phyloP scores from a whole-genome alignment of 2,329 filamentous ascomycete genomes.

The Clonostachys chloroleuca region DNA sequence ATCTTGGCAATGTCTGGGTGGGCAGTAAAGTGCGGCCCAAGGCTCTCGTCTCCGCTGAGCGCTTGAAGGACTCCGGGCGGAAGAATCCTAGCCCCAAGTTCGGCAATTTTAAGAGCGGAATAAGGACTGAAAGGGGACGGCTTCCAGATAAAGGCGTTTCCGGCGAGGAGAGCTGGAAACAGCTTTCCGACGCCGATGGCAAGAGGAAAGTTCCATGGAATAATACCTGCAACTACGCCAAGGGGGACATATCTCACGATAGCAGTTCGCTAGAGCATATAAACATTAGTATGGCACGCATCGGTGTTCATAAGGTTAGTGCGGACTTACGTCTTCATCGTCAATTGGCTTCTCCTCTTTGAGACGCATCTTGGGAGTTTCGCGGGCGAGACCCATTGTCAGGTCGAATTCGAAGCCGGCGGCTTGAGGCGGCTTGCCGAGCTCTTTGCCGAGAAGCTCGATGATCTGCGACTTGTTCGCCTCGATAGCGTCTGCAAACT shows the following conservation, averaged over 20 bases:
- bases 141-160: conserved; percentile 51
- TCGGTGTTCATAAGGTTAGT: too few species aligned
- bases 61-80: conserved; percentile 60
- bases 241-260: conserved; percentile 38
- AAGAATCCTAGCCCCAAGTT: conserved; percentile 52
- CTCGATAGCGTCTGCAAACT: not conserved
- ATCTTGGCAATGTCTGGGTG: conserved; percentile 60
- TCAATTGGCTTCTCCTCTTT: not conserved
- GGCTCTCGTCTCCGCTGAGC: conserved; percentile 53
- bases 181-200: conserved; percentile 48
- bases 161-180: conserved; percentile 49
- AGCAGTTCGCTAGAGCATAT: conserved; percentile 7
- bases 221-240: conserved; percentile 52
- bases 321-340: not conserved
- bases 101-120: conserved; percentile 50
- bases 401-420: not conserved
- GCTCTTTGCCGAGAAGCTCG: not conserved
- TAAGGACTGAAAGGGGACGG: conserved; percentile 56
- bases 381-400: too few species aligned
- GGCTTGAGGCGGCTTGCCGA: not conserved
- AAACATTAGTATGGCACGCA: not conserved
- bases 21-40: conserved; percentile 54
- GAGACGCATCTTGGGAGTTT: too few species aligned
- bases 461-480: not conserved
- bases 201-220: conserved; percentile 56